A percentile compares a stretch with the other conserved stretches of the same genome.
Conservation (phyloP, 805 yeast species). For the Isabelozyma rhagii region DNA sequence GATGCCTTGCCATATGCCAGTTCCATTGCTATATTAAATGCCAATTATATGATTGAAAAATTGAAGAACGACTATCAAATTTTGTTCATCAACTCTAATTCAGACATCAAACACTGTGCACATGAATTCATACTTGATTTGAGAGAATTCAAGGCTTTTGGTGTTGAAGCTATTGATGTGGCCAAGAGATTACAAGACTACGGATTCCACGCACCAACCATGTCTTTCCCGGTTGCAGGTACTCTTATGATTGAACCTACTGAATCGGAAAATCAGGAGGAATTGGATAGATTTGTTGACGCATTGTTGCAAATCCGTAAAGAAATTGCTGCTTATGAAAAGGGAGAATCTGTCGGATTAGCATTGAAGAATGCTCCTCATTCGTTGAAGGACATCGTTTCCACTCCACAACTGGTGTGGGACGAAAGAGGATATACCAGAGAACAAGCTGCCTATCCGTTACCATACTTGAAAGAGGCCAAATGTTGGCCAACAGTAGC, state of each 20-base stretch:
- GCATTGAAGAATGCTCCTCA: constrained; percentile 92
- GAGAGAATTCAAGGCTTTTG: constrained; percentile 74
- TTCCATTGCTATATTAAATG: constrained; percentile 86
- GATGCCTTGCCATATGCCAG: constrained; percentile 82
- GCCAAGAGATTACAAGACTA: constrained; percentile 97
- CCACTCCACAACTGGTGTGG: constrained; percentile 68
- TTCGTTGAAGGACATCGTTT: constrained; percentile 71
- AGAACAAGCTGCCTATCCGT: constrained; percentile 91
- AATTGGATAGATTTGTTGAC: constrained; percentile 86
- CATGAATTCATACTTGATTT: constrained; percentile 95
- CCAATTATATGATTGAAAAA: constrained; percentile 89
- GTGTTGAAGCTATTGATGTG: constrained; percentile 92
- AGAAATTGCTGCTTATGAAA: constrained; percentile 74
- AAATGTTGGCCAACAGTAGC: constrained; percentile 97
- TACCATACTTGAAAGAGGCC: constrained; percentile 63
- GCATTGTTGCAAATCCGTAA: constrained; percentile 77
- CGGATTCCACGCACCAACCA: constrained; percentile 98
- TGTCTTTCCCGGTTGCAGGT: constrained; percentile 98
- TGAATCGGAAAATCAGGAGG: constrained; percentile 85
- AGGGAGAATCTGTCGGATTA: constrained; percentile 61
- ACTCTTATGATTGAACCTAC: constrained; percentile 98
- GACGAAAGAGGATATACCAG: constrained; percentile 81
- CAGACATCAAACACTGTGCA: constrained; percentile 74
- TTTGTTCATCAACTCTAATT: constrained; percentile 59
- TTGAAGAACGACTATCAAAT: constrained; percentile 70